Percentiles rank a stretch among this genome's conserved stretches.
phyloP scores from a whole-genome alignment of 192 early-diverging fungal species.

The Coemansia sp. region DNA sequence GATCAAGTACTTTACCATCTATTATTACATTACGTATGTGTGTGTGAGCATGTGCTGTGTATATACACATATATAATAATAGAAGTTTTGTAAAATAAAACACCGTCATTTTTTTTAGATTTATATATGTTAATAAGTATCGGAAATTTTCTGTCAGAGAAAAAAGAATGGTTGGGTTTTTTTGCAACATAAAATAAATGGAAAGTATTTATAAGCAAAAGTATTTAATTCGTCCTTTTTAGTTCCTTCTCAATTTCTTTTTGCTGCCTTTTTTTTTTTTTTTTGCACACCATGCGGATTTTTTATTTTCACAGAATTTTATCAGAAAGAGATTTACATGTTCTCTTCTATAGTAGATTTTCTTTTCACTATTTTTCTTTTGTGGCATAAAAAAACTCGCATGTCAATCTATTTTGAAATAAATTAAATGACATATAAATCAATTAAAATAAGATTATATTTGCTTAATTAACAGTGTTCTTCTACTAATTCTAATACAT shows the following conservation, averaged over 20 bases:
- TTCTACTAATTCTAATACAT: not conserved
- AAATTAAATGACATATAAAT: not conserved
- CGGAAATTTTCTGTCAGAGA: not conserved
- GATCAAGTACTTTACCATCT: conserved; percentile 8
- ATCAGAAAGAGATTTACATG: not conserved
- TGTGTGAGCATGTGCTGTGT: conserved; percentile 11
- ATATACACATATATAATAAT: not conserved
- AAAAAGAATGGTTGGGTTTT: not conserved
- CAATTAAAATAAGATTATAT: not conserved
- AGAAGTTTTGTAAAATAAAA: not conserved
- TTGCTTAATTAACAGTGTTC: too few relatives aligned
- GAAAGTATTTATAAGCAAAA: not conserved
- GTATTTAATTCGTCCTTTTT: not conserved
- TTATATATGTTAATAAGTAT: not conserved
- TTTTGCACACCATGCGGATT: not conserved
- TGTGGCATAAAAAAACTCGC: not conserved
- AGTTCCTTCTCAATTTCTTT: not conserved
- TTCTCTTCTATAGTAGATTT: not conserved
- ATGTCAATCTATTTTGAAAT: not conserved
- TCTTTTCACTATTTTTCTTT: not conserved
- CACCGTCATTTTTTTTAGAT: not conserved
- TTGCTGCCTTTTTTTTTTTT: too few relatives aligned
- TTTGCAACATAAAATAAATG: not conserved
- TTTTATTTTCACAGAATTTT: not conserved
- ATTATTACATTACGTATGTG: conserved; percentile 16